Evolutionary conservation across 2,329 filamentous ascomycete species (phyloP), one percentile per base, ranked within the genome.

Genomic region (Mollisiaceae sp.): DNA sequence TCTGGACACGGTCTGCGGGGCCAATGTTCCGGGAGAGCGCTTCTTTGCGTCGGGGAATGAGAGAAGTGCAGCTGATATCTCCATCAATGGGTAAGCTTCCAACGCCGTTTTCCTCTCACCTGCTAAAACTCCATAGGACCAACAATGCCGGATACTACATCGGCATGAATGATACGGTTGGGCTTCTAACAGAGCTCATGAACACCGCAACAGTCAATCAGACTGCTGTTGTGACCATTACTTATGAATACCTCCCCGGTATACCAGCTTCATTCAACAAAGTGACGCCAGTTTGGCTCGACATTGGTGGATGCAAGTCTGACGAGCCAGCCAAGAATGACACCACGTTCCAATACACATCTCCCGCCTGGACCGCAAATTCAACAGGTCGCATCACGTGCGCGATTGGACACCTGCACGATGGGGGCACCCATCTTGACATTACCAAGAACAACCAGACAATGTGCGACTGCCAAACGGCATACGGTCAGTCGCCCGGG

Each of bases 1-100:
- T 2, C 6, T 20, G 15, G 64, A 66, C 43, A 39, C 38, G 2
- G 41, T 52, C 20, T 66, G 64, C 55, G 11, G 11, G 9, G 38
- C 43, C 8, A 18, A 56, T 24, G 38, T 9, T 24, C 43, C 36
- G 2, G 54, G 59, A 45, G 55, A 66, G 36, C 32, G 64, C 18
- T 63, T 66, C 45, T 63, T 66, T 41, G 60, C 60, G 1, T 38
- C 27, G 35, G 64, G 64, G 14, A 66, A 66, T 55, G 64, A 66
- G 50, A 18, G 64, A 24, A 57, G 27, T 36, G 41, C 43, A 24
- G 56, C 27, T 6, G 27, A 60, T 32, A 20, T 63, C 9, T 60
- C 24, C n/a, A 50, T 50, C 15, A 66, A 63, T 60, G 57, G 60
- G 56, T 63, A 39, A 24, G 36, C 41, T 22, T 12, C 24, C 20